A percentile compares a stretch with the other conserved stretches of the same genome.
These are phyloP conservation scores for Heliamphora pulchella DNA, from an alignment of 179 eudicot species.

Conservation along the genomic window DNA sequence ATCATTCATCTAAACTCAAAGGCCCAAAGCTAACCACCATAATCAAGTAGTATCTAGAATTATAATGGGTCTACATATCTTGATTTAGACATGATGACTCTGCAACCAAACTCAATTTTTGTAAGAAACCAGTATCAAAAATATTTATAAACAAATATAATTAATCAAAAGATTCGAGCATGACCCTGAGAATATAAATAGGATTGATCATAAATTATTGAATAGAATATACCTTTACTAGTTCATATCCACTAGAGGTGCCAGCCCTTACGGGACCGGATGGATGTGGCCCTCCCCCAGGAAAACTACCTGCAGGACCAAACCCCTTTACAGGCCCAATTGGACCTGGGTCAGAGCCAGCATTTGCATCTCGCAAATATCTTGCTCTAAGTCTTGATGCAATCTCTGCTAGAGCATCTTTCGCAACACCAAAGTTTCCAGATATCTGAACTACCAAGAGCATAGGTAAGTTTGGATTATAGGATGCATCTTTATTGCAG, in stretches of 20 bases:
- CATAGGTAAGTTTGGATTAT: conserved; percentile 6
- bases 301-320: conserved; percentile 37
- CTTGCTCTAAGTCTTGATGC: conserved; percentile 67
- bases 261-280: conserved; percentile 39
- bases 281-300: conserved; percentile 32
- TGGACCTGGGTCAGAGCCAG: conserved; percentile 41
- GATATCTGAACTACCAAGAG: conserved; percentile 44
- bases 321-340: conserved; percentile 39
- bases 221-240: conserved; percentile 36
- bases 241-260: conserved; percentile 34
- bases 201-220: no score
- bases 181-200: not conserved
- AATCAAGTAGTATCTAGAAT: not conserved
- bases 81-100: not conserved
- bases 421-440: conserved; percentile 64
- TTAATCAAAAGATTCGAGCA: not conserved
- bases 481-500: not conserved
- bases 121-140: not conserved
- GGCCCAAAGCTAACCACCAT: not conserved
- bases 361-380: conserved; percentile 45
- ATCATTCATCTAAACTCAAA: not conserved
- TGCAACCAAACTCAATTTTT: not conserved
- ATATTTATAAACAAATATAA: not conserved
- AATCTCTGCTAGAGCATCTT: conserved; percentile 76
- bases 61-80: not conserved